Evolutionary conservation across 768 basidiomycete genomes (phyloP), one percentile per base, ranked within the genome.

Genomic region (Pulveroboletus ravenelii): DNA sequence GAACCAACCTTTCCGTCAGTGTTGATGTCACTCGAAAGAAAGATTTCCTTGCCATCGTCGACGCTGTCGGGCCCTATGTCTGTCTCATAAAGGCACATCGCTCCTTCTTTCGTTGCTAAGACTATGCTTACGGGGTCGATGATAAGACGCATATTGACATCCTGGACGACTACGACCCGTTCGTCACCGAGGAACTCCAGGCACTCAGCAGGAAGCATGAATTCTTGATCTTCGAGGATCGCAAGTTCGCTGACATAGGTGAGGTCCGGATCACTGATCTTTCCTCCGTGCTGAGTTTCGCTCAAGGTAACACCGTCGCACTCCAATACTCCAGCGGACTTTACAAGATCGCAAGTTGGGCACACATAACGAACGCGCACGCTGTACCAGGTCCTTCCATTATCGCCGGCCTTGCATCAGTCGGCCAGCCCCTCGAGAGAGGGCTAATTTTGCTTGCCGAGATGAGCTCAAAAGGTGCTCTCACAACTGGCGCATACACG

Each of bases 221-320:
- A 62, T 99, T 98, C 72, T 68, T 95, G 46, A 93, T 97, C 60
- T 99, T 98, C 60, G 96, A 98, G 72, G 96, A 99, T 73, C 78
- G 96, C 57, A 99, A 99, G 70, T 99, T 99, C 62, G 95, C 96
- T 5, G 96, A 99, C 69, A 98, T 99, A 46, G 95, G 95, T 93
- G 55, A 61, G 79, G 59, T 31, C 13, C 45, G 14, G 5, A 9
- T 39, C 20, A 34, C 14, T 5, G 4, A 43, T 45, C 31, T 23
- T 30, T 41, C 41, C 15, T 43, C 49, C 8, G 37, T 32, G 14
- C 42, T 52, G 8, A 45, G 9, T 39, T 53, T 42, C n/a, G 43
- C 14, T 56, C 43, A 10, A 99, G 96, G 96, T 39, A 97, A 97
- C 71, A 98, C 96, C 8, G 96, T 98, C 51, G 82, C 85, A 8